phyloP scores from a whole-genome alignment of 78 protist genomes.

The Dictyostelium discoideum region dicty_2.7 NC_007091.3:1427001-1427500 shows the following conservation, averaged over 20 bases:
- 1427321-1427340: background rate
- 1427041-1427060: too few relatives aligned
- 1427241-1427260: conserved; percentile 10
- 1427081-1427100: background rate
- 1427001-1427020: background rate
- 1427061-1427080: background rate
- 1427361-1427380: background rate
- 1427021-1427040: background rate
- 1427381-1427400: background rate
- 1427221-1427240: background rate
- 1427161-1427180: background rate
- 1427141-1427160: background rate
- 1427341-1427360: too few relatives aligned
- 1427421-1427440: background rate
- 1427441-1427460: background rate
- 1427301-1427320: background rate
- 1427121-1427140: conserved; percentile 3
- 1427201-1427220: background rate
- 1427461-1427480: conserved; percentile 9
- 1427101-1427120: background rate
- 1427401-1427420: background rate
- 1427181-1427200: background rate
- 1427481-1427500: conserved; percentile 19
- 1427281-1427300: background rate
- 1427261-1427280: background rate